Percentiles rank a stretch among this genome's conserved stretches.
Conservation (phyloP, 164 flowering plant genomes). For the Pachysandra terminalis region DNA sequence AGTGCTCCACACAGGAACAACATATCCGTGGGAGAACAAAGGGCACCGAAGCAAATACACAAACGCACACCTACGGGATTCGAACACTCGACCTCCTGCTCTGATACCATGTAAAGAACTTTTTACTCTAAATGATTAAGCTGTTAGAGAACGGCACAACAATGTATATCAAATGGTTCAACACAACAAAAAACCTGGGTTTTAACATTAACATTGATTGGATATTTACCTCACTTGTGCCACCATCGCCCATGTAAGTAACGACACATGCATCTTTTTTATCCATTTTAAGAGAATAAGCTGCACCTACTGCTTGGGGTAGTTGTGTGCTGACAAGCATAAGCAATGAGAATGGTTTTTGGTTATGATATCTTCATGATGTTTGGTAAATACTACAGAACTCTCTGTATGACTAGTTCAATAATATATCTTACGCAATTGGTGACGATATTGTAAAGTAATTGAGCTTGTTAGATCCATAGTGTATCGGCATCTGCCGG, state of each 20-base stretch:
- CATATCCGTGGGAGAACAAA: no score
- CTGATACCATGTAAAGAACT: no score
- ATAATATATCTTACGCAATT: slow-evolving; percentile 60
- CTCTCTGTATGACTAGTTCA: background rate
- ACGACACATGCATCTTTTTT: slow-evolving; percentile 75
- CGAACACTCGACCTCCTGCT: no score
- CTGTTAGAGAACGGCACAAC: no score
- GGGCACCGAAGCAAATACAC: no score
- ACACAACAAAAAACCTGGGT: slow-evolving; percentile 1
- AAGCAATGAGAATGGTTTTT: background rate
- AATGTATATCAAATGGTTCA: no score
- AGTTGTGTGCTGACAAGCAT: slow-evolving; percentile 65
- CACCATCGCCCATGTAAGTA: slow-evolving; percentile 90
- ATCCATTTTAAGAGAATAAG: slow-evolving; percentile 97
- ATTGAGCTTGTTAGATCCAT: slow-evolving; percentile 70
- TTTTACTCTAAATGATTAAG: no score
- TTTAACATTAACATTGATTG: background rate
- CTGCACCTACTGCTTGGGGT: slow-evolving; percentile 95
- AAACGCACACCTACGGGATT: no score
- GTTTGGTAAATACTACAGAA: background rate
- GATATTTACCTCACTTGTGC: slow-evolving; percentile 79
- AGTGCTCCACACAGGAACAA: no score
- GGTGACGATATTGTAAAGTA: slow-evolving; percentile 85
- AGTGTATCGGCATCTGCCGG: slow-evolving; percentile 91
- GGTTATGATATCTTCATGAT: background rate